These are phyloP conservation scores for Huiozyma naganishii DNA, from an alignment of 805 yeast genomes.

Conservation along the genomic window DNA sequence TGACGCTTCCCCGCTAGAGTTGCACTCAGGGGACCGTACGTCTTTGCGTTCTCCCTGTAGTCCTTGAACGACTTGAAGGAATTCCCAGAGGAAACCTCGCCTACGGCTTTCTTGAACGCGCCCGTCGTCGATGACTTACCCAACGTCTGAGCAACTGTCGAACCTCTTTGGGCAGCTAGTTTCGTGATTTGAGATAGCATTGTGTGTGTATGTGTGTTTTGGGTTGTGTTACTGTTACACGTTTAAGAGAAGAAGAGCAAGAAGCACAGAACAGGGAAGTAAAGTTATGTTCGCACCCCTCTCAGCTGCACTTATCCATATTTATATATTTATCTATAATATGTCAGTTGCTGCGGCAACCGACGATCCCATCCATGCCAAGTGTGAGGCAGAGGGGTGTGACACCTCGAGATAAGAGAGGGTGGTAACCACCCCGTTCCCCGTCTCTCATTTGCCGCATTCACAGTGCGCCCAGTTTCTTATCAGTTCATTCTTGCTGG, in stretches of 20 bases:
- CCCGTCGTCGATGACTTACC: not conserved
- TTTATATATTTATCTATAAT: not conserved
- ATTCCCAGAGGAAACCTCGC: slow-evolving; percentile 20
- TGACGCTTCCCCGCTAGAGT: slow-evolving; percentile 16
- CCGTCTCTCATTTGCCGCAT: too few species aligned
- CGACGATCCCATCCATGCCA: too few species aligned
- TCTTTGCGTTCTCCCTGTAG: slow-evolving; percentile 30
- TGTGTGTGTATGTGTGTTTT: not conserved
- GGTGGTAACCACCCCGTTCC: too few species aligned
- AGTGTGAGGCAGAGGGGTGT: too few species aligned
- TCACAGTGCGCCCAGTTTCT: too few species aligned
- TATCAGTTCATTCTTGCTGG: too few species aligned
- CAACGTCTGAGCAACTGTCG: not conserved
- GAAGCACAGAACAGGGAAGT: too few species aligned
- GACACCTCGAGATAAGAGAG: too few species aligned
- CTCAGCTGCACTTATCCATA: not conserved
- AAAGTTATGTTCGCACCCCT: too few species aligned
- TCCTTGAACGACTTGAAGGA: slow-evolving; percentile 29
- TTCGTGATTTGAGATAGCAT: slow-evolving; percentile 1
- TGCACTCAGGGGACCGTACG: slow-evolving; percentile 30
- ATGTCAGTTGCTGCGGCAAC: too few species aligned
- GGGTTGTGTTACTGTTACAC: not conserved
- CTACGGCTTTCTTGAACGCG: slow-evolving; percentile 1
- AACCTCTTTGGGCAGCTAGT: not conserved
- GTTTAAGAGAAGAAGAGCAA: not conserved